Evolutionary conservation across 2,329 filamentous ascomycete species (phyloP), one percentile per base, ranked within the genome.

Genomic region (Cordyceps pruinosa): DNA sequence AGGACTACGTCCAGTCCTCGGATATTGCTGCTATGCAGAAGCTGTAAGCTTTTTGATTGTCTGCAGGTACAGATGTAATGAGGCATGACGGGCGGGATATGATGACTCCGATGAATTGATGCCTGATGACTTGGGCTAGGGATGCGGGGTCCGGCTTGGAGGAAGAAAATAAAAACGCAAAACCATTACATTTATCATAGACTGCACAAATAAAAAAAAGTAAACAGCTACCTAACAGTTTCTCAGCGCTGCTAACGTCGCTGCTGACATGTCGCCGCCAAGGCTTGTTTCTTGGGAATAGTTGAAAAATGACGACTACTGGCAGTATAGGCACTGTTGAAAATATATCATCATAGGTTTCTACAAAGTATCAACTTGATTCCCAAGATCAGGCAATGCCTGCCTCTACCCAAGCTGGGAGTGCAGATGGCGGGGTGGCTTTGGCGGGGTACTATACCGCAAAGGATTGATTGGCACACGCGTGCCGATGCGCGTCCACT

Each of bases 1-100:
- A 97, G 81, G 94, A 99, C 74, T 88, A 90, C 75, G 91, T 99
- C 71, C 94, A 99, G 85, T 62, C 49, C 3, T 61, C 17, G 57
- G 56, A 48, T n/a, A 34, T 45, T 35, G 58, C 53, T 55, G 61
- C 61, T 51, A 64, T 63, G 60, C 60, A 61, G 60, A 63, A 63
- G 62, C 61, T 65, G 55, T 61, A 57, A 59, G 50, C 47, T 56
- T 47, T 42, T 44, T 2, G 7, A 17, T 49, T 56, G 45, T 50
- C 45, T 49, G 54, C 45, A 44, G 54, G 61, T 58, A 66, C 61
- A 63, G 62, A 61, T 64, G 62, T 65, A 71, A 58, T 65, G 65
- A 69, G 62, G 66, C 63, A 70, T 64, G 68, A 70, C 59, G 63
- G 63, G 47, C 62, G 64, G 63, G 61, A 64, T 62, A 49, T 68